Evolutionary conservation across 768 basidiomycete genomes (phyloP).

Genomic region (Lentinus tigrinus): DNA sequence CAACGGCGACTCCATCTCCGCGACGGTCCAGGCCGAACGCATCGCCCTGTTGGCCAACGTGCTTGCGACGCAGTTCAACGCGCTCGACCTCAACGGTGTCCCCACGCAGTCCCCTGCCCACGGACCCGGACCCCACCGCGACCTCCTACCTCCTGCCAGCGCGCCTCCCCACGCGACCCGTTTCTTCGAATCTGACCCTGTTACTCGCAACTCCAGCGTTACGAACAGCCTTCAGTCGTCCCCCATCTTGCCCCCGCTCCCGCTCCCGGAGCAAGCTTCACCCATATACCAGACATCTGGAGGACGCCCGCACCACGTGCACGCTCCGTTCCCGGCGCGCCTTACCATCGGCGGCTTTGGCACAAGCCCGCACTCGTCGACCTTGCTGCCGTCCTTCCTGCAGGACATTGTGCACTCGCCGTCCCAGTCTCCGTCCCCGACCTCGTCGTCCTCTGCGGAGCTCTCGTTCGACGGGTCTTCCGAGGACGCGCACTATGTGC

Average conservation of each 20-base stretch:
- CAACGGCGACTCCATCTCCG: conserved; percentile 84
- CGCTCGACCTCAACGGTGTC: conserved; percentile 17
- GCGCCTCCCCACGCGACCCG: conserved; percentile 4
- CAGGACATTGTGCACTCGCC: conserved; percentile 73
- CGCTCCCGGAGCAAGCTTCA: conserved; percentile 21
- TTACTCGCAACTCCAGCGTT: neutral
- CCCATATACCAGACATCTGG: conserved; percentile 76
- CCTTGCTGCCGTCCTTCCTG: conserved; percentile 74
- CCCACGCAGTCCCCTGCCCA: conserved; percentile 10
- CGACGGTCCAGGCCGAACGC: conserved; percentile 81
- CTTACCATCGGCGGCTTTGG: conserved; percentile 22
- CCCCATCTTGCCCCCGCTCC: conserved; percentile 10
- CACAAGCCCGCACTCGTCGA: conserved; percentile 32
- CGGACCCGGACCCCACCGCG: conserved; percentile 9
- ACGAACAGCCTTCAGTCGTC: conserved; percentile 8
- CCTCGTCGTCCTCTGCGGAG: conserved; percentile 65
- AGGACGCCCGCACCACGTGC: conserved; percentile 21
- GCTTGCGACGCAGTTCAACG: conserved; percentile 48
- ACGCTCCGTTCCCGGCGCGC: conserved; percentile 9
- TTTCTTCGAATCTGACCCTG: neutral
- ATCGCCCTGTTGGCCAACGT: conserved; percentile 78
- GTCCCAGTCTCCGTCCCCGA: conserved; percentile 50
- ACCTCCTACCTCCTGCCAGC: conserved; percentile 4
- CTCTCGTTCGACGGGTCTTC: conserved; percentile 39
- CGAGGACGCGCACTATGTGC: conserved; percentile 13